Evolutionary conservation across 257 asterid species (phyloP).

Genomic region (Handroanthus guayacan): DNA sequence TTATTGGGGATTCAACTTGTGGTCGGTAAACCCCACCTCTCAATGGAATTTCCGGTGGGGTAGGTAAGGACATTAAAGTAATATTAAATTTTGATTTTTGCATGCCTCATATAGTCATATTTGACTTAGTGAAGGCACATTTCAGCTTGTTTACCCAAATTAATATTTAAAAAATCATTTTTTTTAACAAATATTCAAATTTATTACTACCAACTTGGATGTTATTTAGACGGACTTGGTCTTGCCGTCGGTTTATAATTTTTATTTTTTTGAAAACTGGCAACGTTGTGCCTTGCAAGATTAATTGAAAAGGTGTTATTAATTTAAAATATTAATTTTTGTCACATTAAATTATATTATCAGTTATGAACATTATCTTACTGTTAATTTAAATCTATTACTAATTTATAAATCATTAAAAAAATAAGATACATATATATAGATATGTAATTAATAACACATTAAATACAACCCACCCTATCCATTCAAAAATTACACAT

Average conservation of each 20-base stretch:
- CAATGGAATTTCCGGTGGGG: slow-evolving; percentile 22
- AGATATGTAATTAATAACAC: no score
- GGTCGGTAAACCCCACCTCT: slow-evolving; percentile 26
- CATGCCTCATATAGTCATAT: slow-evolving; percentile 25
- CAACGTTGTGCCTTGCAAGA: no score
- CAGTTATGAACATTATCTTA: no score
- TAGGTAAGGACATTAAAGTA: slow-evolving; percentile 10
- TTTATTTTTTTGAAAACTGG: no score
- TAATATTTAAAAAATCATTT: not conserved
- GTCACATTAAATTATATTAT: no score
- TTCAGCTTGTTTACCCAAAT: slow-evolving; percentile 17
- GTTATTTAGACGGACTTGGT: not conserved
- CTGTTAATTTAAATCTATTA: no score
- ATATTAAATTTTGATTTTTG: slow-evolving; percentile 8
- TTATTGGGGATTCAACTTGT: not conserved
- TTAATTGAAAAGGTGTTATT: no score
- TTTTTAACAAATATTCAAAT: not conserved
- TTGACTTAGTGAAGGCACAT: slow-evolving; percentile 33
- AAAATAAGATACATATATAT: no score
- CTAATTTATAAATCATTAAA: no score
- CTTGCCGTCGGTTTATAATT: not conserved
- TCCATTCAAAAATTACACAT: no score
- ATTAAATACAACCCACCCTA: no score
- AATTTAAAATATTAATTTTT: no score
- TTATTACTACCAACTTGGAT: not conserved